Evolutionary conservation across 352 stramenopile genomes (phyloP), one percentile per base, ranked within the genome.

Genomic region (Pythium myriotylum): DNA sequence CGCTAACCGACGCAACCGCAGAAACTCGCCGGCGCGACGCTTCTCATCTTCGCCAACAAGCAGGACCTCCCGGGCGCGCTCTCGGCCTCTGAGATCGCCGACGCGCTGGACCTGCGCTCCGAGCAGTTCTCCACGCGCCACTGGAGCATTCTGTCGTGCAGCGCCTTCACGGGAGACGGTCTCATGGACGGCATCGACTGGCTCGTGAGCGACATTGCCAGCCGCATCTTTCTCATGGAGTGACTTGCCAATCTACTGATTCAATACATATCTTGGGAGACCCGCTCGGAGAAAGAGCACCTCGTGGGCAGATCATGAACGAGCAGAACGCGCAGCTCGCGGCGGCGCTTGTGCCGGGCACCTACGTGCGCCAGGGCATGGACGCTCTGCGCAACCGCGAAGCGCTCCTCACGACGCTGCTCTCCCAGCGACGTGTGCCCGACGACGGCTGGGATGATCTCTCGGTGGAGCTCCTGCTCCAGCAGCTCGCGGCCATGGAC

Each of bases 1-100:
- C n/a, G n/a, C n/a, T n/a, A n/a, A n/a, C 22, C 24, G 9, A n/a
- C 23, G 32, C 2, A 19, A 35, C 23, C 7, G 12, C 48, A 99
- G 83, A 99, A 99, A 87, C 82, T 99, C 40, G 95, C 95, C 2
- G 97, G 97, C n/a, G 97, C 97, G 9, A 98, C 92, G 45, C 78
- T 99, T n/a, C 77, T 99, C 33, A 98, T 99, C 65, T 98, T 99
- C 58, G 97, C 97, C 29, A 99, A 99, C 84, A 99, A 99, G 68
- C 96, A 99, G 70, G 97, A 99, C 66, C 70, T 99, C 6, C 81
- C 81, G 8, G 95, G 96, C 2, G 95, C 97, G 23, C 70, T 99
- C 12, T 80, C 80, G 12, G 79, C 75, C 5, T 77, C 92, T 16
- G 89, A 98, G 65, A 99, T 99, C 67, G 89, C 84, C 13, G 66